Evolutionary conservation across 148 eudicot genomes (phyloP).

Genomic region (Fallopia convolvulus): DNA sequence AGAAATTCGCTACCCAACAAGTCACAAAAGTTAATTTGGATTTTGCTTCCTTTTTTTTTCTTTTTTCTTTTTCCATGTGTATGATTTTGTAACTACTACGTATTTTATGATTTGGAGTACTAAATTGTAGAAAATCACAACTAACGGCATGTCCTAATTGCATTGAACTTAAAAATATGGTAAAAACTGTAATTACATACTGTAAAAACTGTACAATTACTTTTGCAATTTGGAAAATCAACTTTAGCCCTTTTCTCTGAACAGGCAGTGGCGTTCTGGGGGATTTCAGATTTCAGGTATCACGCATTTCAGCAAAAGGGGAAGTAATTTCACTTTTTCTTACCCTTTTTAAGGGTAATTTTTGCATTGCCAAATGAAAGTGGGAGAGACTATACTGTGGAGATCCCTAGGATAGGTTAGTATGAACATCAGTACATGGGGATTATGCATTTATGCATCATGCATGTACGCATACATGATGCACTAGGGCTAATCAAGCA

Average conservation of each 20-base stretch:
- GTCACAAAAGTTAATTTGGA: neutral
- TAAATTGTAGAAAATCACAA: too few species aligned
- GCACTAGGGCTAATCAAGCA: too few species aligned
- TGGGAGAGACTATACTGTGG: neutral
- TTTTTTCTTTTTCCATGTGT: too few species aligned
- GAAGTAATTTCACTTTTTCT: neutral
- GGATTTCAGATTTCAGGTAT: neutral
- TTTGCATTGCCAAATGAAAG: neutral
- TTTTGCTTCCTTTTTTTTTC: neutral
- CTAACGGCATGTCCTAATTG: too few species aligned
- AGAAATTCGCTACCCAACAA: neutral
- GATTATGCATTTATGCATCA: neutral
- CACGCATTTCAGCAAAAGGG: neutral
- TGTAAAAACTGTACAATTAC: too few species aligned
- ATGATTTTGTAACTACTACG: too few species aligned
- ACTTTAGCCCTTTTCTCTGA: neutral
- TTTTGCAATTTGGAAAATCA: neutral
- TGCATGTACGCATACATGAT: neutral
- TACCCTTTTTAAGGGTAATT: neutral
- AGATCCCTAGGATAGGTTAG: constrained; percentile 4
- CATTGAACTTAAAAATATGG: too few species aligned
- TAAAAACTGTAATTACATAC: too few species aligned
- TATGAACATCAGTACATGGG: neutral
- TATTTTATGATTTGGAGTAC: too few species aligned
- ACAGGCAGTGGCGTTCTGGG: neutral